Evolutionary conservation across 1,139 yeast species (phyloP).

Genomic region (Saccharomyces hybrid): DNA sequence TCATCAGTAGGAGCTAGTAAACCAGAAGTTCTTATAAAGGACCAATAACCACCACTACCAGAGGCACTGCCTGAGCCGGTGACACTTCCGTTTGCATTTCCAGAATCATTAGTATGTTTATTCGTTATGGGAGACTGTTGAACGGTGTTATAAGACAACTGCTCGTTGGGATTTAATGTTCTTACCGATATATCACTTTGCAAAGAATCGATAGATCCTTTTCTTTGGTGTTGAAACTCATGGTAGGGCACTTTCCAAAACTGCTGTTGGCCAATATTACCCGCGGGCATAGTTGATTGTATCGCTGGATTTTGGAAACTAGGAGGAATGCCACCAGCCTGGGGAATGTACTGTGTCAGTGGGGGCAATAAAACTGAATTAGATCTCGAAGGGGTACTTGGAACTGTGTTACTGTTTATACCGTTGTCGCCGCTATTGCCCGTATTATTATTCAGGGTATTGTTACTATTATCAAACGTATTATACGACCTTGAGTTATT

Average conservation of each 20-base stretch:
- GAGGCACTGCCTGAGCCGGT: constrained; percentile 9
- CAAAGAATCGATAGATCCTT: constrained; percentile 28
- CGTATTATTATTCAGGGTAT: constrained; percentile 17
- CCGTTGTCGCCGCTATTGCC: constrained; percentile 8
- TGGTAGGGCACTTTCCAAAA: constrained; percentile 33
- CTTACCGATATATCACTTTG: constrained; percentile 25
- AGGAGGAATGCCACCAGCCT: constrained; percentile 5
- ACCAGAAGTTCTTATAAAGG: constrained; percentile 15
- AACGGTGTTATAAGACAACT: constrained; percentile 12
- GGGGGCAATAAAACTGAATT: constrained; percentile 26
- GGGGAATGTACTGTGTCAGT: constrained; percentile 26
- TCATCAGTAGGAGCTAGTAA: constrained; percentile 10
- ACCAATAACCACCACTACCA: constrained; percentile 16
- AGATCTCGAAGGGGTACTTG: constrained; percentile 12
- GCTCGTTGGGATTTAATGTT: constrained; percentile 16
- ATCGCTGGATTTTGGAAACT: background rate
- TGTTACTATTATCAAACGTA: constrained; percentile 17
- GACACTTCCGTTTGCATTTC: constrained; percentile 6
- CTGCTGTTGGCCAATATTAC: constrained; percentile 19
- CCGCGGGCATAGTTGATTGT: background rate
- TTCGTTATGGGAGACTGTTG: constrained; percentile 14
- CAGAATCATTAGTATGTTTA: constrained; percentile 14
- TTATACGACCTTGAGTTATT: constrained; percentile 10
- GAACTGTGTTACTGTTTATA: constrained; percentile 1
- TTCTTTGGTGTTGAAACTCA: constrained; percentile 27